Evolutionary conservation across 176 grass and related monocot species (phyloP), one percentile per base, ranked within the genome.

Genomic region (Rhipidocladum racemiflorum): DNA sequence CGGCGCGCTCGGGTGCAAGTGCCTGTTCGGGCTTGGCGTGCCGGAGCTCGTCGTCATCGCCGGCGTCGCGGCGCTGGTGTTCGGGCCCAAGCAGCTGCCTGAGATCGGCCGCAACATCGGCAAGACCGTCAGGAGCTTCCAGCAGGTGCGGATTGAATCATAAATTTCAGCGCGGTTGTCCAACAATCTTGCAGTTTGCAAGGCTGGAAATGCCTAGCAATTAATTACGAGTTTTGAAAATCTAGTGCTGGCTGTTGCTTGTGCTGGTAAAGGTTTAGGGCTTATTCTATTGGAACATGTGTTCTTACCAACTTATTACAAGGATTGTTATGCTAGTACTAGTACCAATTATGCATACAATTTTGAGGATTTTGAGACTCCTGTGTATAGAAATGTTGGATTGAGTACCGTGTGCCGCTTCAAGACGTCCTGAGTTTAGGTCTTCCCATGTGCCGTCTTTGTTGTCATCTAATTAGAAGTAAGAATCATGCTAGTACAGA

Each of bases 91-190:
- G 86, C 65, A 95, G 84, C 88, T 97, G 20, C 95, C 95, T 18
- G 95, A 97, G 70, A 93, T 97, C 62, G 95, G 95, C 2, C 86
- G 88, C 16, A 90, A 56, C 84, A 90, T 97, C 76, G 95, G 95
- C 65, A 97, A 95, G 90, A 95, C 92, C 32, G 78, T 97, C 71
- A 97, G 93, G 90, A 92, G 92, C 81, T 97, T 97, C 84, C 95
- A 97, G 75, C 92, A 94, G 95, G 95, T 97, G 49, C 18, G 57
- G 11, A 10, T 59, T 45, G 45, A 10, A 15, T 1, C 7, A 0
- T 38, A n/a, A 32, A n/a, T 59, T 34, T 43, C 2, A 9, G 28
- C 2, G 4, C 13, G 9, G 3, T 64, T 16, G 4, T 36, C 27
- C 1, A 1, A 12, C 49, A 55, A 10, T 4, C 34, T n/a, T 4